Evolutionary conservation across 768 basidiomycete genomes (phyloP), one percentile per base, ranked within the genome.

Genomic region (Pleurotus djamor): DNA sequence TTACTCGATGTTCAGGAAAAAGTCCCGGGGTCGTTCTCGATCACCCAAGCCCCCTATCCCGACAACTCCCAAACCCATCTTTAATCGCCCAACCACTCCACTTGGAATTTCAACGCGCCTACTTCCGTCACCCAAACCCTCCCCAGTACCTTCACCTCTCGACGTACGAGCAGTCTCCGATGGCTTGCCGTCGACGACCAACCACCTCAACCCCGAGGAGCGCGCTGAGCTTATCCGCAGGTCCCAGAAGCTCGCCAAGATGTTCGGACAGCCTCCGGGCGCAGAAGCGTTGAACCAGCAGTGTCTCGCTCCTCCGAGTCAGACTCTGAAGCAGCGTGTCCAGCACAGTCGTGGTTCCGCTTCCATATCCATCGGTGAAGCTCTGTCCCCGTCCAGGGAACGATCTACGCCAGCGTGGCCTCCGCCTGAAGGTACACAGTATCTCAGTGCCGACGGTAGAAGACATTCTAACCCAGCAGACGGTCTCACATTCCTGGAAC

Each of bases 211-310:
- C 62, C 74, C 84, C 14, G 76, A 79, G 9, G 85, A 89, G 63
- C 89, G 92, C 34, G 82, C 87, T 0, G 89, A 89, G 52, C 84
- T 88, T 59, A 76, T 94, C 35, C 79, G 84, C 57, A 88, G 87
- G 64, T 83, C 86, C 52, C 85, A 88, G 65, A 94, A 94, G 71
- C 81, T 94, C 50, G 79, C 88, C n/a, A 86, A 87, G 62, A 74
- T 94, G n/a, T 87, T 94, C 57, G 92, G 92, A 44, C 79, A 84
- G 70, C 83, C 79, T 3, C 89, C 88, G 3, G 79, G 74, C 4
- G 73, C 77, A 4, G 81, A 81, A 8, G 72, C 70, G 5, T 64
- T 79, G 54, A 78, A 67, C 66, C 72, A 68, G 51, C 50, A 52
- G 43, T 63, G 63, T 35, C 48, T 59, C 36, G 48, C 64, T 38